These are phyloP conservation scores for Tylopilus sp. DNA, from an alignment of 1,284 basidiomycete genomes.

Conservation along the genomic window DNA sequence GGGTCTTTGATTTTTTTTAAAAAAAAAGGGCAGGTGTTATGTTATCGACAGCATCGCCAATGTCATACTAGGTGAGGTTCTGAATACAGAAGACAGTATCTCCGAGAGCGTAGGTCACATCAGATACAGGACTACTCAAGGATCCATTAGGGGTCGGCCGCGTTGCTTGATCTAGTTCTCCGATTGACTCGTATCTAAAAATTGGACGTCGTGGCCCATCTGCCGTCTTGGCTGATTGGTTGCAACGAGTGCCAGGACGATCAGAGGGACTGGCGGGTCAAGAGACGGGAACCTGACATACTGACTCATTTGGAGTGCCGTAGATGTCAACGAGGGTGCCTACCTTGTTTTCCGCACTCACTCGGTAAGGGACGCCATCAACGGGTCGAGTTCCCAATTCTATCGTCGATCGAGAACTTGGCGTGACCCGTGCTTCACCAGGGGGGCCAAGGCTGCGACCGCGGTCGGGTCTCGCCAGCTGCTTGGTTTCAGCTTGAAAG, in stretches of 20 bases:
- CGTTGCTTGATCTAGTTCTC: neutral
- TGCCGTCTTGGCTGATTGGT: no score
- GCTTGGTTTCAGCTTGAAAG: no score
- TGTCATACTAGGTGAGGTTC: neutral
- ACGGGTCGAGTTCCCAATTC: no score
- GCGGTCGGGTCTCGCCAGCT: no score
- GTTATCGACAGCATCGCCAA: neutral
- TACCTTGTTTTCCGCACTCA: no score
- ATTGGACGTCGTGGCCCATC: neutral
- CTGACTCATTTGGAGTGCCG: neutral
- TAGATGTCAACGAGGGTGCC: neutral
- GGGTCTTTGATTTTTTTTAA: neutral
- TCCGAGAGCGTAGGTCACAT: neutral
- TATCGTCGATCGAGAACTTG: neutral
- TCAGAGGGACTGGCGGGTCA: neutral
- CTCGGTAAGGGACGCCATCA: no score
- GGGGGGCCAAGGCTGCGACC: no score
- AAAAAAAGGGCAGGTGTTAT: neutral
- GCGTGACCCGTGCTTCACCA: neutral
- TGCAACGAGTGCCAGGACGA: no score
- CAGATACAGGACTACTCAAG: neutral
- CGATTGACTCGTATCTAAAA: neutral
- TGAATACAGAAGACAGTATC: no score
- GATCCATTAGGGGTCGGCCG: neutral
- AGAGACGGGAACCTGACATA: neutral